Evolutionary conservation across 164 flowering plant species (phyloP), one percentile per base, ranked within the genome.

Genomic region (Piper longum): DNA sequence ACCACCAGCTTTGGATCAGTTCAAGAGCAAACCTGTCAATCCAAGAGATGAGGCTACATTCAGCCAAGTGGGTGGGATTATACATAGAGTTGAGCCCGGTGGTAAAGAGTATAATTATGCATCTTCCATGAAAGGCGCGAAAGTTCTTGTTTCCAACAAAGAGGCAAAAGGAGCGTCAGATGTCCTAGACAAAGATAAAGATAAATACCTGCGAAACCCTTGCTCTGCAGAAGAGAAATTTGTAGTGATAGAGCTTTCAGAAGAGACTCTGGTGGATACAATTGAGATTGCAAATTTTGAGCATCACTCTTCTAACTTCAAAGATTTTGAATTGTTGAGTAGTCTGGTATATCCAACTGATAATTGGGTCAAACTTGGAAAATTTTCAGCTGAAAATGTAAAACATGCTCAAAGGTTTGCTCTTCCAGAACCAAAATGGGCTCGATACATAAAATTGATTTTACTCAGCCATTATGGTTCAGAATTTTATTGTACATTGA

Each of bases 81-180:
- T 69, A 43, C 99, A 89, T 65, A 81, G 88, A 71, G 64, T 85
- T 64, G 99, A 95, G 76, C 87, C 96, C 48, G 96, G 89, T 54
- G 98, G 96, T 45, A 70, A 67, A 59, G 91, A 87, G 65, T 89
- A 89, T 77, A 95, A 95, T 70, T 95, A 89, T 74, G 99, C 99
- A 64, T 85, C 96, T 13, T 75, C 87, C n/a, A 80, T 90, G 58
- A 95, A 95, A 72, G 99, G 99, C 65, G 96, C 99, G 54, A 95
- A 95, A 70, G 79, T 91, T 26, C 71, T 95, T 82, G 88, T 70
- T 62, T 86, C 51, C 70, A 91, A 91, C 76, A 91, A 86, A 80
- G 98, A 95, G 77, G 86, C 96, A 5, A 91, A 89, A 71, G 99
- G 98, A 56, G 90, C 96, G 16, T 70, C 88, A 19, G 86, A 89